Base-by-base conservation (phyloP, 73 alveolate genomes). In the Paramecium pentaurelia region DNA sequence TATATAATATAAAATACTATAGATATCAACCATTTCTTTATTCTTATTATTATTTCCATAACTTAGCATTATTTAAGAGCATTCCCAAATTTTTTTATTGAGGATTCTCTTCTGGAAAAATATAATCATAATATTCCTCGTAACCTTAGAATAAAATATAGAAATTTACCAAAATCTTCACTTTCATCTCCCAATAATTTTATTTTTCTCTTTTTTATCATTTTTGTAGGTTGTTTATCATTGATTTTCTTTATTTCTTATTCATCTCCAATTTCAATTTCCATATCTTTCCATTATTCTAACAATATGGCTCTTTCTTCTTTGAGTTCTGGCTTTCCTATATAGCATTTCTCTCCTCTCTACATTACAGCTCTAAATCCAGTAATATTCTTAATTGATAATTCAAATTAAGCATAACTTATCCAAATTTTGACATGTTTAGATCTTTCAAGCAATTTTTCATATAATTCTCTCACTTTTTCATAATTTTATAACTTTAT, bases 381-480 rank as follows among this genome's bases (percentile, higher is more conserved):
- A 16, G 87, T 88, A 10, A 84, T 68, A 92, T 88, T 80, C 28
- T 95, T 96, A n/a, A 73, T 83, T n/a, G 92, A 94, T 38, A 86
- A 44, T 54, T 97, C 98, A 91, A 96, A 97, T 64, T 95, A 77
- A 32, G 98, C 98, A 86, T 86, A 95, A 44, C 97, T 91, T 12
- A 96, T 86, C 99, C 99, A 97, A 47, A 96, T 97, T 90, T 97
- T 96, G 8, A 97, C 95, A 85, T 96, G 98, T 86, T 95, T 92
- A 8, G 98, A 92, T 93, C 93, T 94, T 4, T 89, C 94, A n/a
- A 97, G 60, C 32, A 97, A 95, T 71, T 93, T 68, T 47, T 86
- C 88, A 86, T 95, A 97, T 68, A 97, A 92, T 2, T 77, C 92
- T 40, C 97, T 71, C 4, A 92, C 99, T 12, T 95, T 89, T 12